Conservation (phyloP, 1,284 basidiomycete species). For the Xerocomus nothofagi region DNA sequence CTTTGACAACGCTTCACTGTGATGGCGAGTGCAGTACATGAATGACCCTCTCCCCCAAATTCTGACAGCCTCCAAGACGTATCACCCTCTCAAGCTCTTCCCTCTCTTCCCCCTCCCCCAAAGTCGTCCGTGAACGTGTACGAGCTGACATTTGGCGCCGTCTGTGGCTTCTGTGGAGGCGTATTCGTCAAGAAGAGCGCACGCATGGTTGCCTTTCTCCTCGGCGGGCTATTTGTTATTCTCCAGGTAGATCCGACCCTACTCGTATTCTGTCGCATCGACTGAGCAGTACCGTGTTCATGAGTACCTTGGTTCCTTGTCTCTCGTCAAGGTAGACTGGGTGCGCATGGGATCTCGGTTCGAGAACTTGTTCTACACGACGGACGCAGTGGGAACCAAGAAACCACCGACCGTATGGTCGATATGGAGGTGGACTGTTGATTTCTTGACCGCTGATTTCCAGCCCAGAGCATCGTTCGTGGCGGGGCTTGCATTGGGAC, state of each 20-base stretch:
- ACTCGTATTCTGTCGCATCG: not conserved
- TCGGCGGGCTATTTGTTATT: conserved; percentile 85
- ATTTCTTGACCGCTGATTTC: conserved; percentile 93
- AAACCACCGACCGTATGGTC: conserved; percentile 63
- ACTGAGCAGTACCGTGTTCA: conserved; percentile 1
- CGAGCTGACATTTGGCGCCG: conserved; percentile 86
- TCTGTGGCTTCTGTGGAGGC: conserved; percentile 86
- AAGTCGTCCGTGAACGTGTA: conserved; percentile 74
- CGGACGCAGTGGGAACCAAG: conserved; percentile 51
- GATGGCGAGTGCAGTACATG: conserved; percentile 35
- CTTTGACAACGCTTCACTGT: conserved; percentile 35
- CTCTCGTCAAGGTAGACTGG: conserved; percentile 85
- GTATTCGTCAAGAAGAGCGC: conserved; percentile 95
- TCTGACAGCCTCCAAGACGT: conserved; percentile 19
- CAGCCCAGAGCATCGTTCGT: conserved; percentile 80
- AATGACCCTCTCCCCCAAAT: not conserved
- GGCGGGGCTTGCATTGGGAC: conserved; percentile 67
- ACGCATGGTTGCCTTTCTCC: conserved; percentile 76
- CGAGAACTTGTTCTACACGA: conserved; percentile 71
- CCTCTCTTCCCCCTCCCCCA: conserved; percentile 51
- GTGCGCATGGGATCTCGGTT: conserved; percentile 56
- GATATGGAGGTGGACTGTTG: conserved; percentile 70
- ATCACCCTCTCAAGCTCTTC: conserved; percentile 1
- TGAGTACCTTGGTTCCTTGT: conserved; percentile 75
- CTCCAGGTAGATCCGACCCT: conserved; percentile 63